Percentiles rank a stretch among this genome's conserved stretches.
These are phyloP conservation scores for Fomitopsis pulvina DNA, from an alignment of 768 basidiomycete species.

Conservation along the genomic window DNA sequence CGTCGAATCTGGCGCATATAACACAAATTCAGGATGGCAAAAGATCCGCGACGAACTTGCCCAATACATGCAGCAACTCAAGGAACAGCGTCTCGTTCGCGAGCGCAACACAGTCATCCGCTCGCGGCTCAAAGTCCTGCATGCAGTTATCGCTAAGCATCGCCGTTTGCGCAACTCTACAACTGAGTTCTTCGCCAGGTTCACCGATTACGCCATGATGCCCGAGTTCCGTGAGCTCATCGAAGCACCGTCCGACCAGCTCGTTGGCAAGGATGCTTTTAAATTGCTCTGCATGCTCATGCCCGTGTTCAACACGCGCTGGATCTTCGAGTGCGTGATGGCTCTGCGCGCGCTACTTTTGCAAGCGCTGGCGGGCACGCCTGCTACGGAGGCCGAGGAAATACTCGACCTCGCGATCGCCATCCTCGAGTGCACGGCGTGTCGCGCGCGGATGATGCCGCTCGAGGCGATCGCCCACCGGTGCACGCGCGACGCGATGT, in stretches of 20 bases:
- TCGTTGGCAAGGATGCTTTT: background rate
- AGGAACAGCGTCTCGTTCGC: background rate
- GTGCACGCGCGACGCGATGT: background rate
- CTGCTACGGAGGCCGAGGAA: background rate
- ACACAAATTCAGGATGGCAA: too few species aligned
- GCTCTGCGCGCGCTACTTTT: background rate
- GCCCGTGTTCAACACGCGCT: background rate
- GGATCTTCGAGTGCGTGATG: background rate
- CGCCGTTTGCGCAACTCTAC: background rate
- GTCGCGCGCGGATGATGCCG: background rate
- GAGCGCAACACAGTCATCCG: background rate
- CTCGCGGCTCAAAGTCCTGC: background rate
- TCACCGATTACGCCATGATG: background rate
- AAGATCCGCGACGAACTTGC: background rate
- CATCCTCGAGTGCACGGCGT: slow-evolving; percentile 1
- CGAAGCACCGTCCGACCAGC: background rate
- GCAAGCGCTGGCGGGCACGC: background rate
- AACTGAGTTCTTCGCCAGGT: background rate
- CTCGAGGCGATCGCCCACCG: slow-evolving; percentile 1
- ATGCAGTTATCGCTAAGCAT: background rate
- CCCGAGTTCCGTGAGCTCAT: background rate
- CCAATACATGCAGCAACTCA: slow-evolving; percentile 1
- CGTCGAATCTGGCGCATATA: too few species aligned
- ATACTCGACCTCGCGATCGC: background rate
- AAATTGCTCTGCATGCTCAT: background rate